Base-by-base conservation (phyloP, 129 eudicot genomes). In the Lactuca sativa region DNA sequence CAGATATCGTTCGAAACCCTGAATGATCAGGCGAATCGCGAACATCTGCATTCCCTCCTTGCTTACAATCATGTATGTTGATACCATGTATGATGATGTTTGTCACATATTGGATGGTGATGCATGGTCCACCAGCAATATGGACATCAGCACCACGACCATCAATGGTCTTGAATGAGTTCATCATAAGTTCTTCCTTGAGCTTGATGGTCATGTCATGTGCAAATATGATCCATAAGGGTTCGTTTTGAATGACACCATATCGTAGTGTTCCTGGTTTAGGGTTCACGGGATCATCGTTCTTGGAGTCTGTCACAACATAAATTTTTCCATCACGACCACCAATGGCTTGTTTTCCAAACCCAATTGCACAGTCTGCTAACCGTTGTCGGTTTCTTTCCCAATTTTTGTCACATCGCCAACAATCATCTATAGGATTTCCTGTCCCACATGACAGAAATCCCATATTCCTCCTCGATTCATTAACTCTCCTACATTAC, bases 391-490 rank as follows among this genome's bases (percentile, higher is more conserved):
- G 95, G 49, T 88, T 87, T 41, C 75, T 69, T 33, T 75, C 85
- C 97, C 97, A 91, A 10, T 74, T 60, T 14, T 76, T 71, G 82
- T 91, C 97, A 61, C 97, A 91, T 6, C 97, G 73, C 97, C 97
- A 91, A 56, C 97, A 91, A 73, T 91, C 97, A 73, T 91, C 97
- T 4, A 91, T 88, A 0, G 97, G 97, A 65, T 90, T 90, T 4
- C 97, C 97, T 3, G 90, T 87, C 51, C 92, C 90, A 69, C 95
- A 87, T 0, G 96, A 85, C 18, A 91, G 66, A 69, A 82, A 88
- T 14, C 88, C 96, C 60, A 88, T 47, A 17, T 82, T 87, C 76
- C 97, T 85, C 59, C 86, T 84, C 4, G 90, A 73, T 53, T 82
- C 86, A 67, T 88, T 80, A 62, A 77, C 43, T 12, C 67, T 77